Base-by-base conservation (phyloP, 139 green algal genomes). In the Chlamydomonas asymmetrica region DNA sequence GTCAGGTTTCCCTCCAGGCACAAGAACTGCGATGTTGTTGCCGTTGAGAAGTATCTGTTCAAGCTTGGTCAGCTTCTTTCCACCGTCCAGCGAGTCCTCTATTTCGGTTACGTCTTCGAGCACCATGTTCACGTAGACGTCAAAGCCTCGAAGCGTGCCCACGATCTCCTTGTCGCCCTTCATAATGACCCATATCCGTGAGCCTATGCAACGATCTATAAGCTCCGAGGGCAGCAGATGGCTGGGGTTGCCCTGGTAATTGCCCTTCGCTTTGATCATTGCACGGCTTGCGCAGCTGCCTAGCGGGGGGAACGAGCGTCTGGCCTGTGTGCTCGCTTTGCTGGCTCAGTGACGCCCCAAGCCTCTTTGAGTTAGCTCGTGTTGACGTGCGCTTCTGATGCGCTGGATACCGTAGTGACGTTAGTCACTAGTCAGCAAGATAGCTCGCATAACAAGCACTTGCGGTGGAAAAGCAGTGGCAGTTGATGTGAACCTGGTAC, bases 71-170 rank as follows among this genome's bases (percentile, higher is more conserved):
- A 87, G 84, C 39, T 89, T 77, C 66, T 80, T 87, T n/a, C 93
- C 94, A 35, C 95, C 96, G 66, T 97, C 93, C 10, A 90, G 74
- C 4, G 91, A 95, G 32, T 86, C 79, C 76, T 99, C 95, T 32
- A 95, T 96, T 80, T 99, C 96, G 8, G 85, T 93, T 8, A 99
- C 96, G 64, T 99, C 93, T 71, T 99, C 94, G 41, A 99, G 88
- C 52, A 99, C 97, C 95, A 99, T 99, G 85, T 99, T 99, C 2
- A 99, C 97, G 76, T 98, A 99, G 3, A 97, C 91, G 66, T 99
- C 97, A 75, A 99, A 99, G 20, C 97, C 97, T 43, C 88, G 68
- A 48, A 98, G 82, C 20, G 90, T 97, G 27, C 95, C 95, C 16
- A 94, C 84, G 2, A 99, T 80, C 80, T 99, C 96, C 81, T 97